Base-by-base conservation (phyloP, 2,329 filamentous ascomycete species). In the Aspergillus texensis region DNA sequence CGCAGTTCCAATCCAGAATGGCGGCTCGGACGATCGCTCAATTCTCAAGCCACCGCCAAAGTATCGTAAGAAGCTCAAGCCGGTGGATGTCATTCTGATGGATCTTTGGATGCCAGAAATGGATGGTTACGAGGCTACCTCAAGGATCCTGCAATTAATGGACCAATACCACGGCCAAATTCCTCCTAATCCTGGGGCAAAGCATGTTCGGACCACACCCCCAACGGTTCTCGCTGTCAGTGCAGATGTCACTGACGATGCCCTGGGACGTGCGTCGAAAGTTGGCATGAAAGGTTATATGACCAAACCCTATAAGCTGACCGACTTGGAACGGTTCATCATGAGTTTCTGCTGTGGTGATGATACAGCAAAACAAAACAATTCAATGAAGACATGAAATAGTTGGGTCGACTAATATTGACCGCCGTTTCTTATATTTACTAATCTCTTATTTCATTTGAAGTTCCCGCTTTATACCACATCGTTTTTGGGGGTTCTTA, bases 61-160 rank as follows among this genome's bases (percentile, higher is more conserved):
- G 66, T 32, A 71, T 67, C 32, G 68, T 65, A 67, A 71, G 50
- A 74, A 77, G 48, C 65, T 73, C 12, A 80, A 78, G 61, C 75
- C 77, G 3, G 85, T 91, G 62, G 85, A 91, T 69, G 83, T 90
- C 2, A 82, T 92, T 28, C 78, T 91, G 50, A 92, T 92, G 89
- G 89, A 92, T 75, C 82, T 92, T 11, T 92, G 89, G 89, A 92
- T 92, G 88, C 89, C 89, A 0, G 81, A 88, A 67, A 88, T 91
- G 82, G 89, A 91, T 71, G 89, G 89, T 1, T 91, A 90, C 67
- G 86, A 91, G 71, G 89, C 89, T 2, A 86, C 89, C 0, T 82
- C 85, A 69, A 79, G 82, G 54, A 92, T 92, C 50, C 76, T 90
- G 12, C 77, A 80, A 28, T 83, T 88, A 79, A 73, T 80, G n/a